phyloP scores from a whole-genome alignment of 768 basidiomycete species.

The Cystobasidium ongulense region DNA sequence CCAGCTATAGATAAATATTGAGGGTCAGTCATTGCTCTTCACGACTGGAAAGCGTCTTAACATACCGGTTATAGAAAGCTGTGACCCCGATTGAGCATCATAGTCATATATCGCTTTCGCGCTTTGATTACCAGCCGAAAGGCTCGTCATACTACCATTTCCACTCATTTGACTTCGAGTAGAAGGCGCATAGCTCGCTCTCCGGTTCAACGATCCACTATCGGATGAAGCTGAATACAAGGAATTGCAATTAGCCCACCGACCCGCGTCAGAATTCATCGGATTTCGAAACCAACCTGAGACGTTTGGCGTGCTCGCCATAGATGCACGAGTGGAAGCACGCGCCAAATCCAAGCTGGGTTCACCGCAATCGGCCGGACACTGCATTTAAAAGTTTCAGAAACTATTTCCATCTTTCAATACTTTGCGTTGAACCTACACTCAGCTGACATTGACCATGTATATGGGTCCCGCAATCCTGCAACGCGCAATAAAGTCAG shows the following conservation, averaged over 20 bases:
- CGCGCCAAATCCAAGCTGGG: background rate
- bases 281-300: background rate
- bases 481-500: background rate
- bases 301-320: background rate
- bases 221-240: background rate
- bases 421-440: too few relatives aligned
- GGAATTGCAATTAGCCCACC: too few relatives aligned
- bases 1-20: background rate
- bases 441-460: constrained; percentile 18
- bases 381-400: too few relatives aligned
- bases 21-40: background rate
- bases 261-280: too few relatives aligned
- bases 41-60: background rate
- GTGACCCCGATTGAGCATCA: constrained; percentile 12
- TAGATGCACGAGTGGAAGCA: constrained; percentile 9
- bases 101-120: constrained; percentile 28
- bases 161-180: background rate
- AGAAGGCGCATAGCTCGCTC: constrained; percentile 5
- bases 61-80: constrained; percentile 7
- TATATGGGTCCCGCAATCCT: constrained; percentile 23
- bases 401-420: too few relatives aligned
- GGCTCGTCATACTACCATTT: background rate
- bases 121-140: background rate
- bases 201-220: background rate
- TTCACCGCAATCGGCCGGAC: constrained; percentile 28